Percentiles rank a stretch among this genome's conserved stretches.
These are phyloP conservation scores for Teunomyces atbi DNA, from an alignment of 805 yeast species.

Conservation along the genomic window DNA sequence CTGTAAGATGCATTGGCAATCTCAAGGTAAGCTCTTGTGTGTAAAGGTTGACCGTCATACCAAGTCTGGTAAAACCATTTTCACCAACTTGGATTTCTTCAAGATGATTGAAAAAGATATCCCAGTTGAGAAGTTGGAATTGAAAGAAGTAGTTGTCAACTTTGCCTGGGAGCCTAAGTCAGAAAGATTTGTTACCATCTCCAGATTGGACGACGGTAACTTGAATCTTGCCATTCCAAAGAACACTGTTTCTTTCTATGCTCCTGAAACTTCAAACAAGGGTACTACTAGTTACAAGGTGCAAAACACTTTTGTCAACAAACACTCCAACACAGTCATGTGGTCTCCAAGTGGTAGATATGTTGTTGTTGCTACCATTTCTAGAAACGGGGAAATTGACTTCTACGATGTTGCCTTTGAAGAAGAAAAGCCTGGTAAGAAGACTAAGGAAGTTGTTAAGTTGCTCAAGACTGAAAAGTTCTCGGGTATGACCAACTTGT, in stretches of 20 bases:
- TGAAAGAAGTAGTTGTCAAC: conserved; percentile 81
- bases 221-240: conserved; percentile 63
- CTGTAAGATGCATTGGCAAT: conserved; percentile 93
- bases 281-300: conserved; percentile 57
- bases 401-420: conserved; percentile 86
- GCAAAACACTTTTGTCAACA: conserved; percentile 57
- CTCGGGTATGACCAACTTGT: conserved; percentile 75
- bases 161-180: conserved; percentile 97
- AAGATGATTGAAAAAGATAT: conserved; percentile 82
- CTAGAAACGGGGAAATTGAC: conserved; percentile 64
- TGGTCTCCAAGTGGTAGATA: conserved; percentile 96
- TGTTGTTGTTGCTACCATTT: conserved; percentile 52
- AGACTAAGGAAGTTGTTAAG: conserved; percentile 41
- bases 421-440: conserved; percentile 61
- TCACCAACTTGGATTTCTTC: conserved; percentile 90
- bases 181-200: conserved; percentile 79
- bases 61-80: conserved; percentile 86
- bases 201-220: conserved; percentile 55
- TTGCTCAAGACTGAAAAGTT: conserved; percentile 62
- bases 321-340: conserved; percentile 65
- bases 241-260: conserved; percentile 75
- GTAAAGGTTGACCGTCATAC: conserved; percentile 97
- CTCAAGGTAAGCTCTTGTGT: conserved; percentile 76
- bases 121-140: conserved; percentile 92
- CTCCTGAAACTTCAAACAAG: conserved; percentile 62